Base-by-base conservation (phyloP, 768 basidiomycete genomes). In the Suillus fuscotomentosus region DNA sequence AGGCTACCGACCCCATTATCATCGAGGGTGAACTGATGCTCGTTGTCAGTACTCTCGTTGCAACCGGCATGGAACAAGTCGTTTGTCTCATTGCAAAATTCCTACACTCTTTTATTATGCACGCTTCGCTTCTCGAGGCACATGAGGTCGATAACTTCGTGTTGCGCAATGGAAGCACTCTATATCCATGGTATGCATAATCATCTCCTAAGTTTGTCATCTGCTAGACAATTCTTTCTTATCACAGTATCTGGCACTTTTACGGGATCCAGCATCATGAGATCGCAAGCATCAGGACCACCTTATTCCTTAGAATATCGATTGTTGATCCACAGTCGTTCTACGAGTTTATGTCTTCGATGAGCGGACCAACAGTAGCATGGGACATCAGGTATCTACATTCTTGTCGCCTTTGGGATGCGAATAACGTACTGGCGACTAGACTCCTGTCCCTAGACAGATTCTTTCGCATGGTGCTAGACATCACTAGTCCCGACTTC, bases 91-190 rank as follows among this genome's bases (percentile, higher is more conserved):
- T 83, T 13, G 86, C 86, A 9, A 88, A 86, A 68, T 93, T 92
- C 69, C 68, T 92, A 34, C 77, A 84, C 66, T 75, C 82, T 15
- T 88, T 91, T 68, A 72, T 88, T 43, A 84, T 80, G 45, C 83
- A 88, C 48, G 83, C 88, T 3, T 81, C 85, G 1, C 81, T 85
- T 47, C 71, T 92, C 62, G 88, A 89, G 68, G 71, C 84, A 1
- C 83, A 88, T 67, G 91, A 91, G 74, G 80, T 89, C 3, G 89
- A 91, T 69, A 89, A 90, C 71, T 91, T 92, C 68, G 82, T 91
- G 38, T 72, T 91, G 39, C 82, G 84, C 55, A 90, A 91, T 67
- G 86, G 83, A 14, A 73, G 75, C 48, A 71, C 85, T 20, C 76
- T 93, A n/a, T 81, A 82, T 31, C 72, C 77, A 36, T 90, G 89